Base-by-base conservation (phyloP, 2,329 filamentous ascomycete genomes). In the Colletotrichum horii region DNA sequence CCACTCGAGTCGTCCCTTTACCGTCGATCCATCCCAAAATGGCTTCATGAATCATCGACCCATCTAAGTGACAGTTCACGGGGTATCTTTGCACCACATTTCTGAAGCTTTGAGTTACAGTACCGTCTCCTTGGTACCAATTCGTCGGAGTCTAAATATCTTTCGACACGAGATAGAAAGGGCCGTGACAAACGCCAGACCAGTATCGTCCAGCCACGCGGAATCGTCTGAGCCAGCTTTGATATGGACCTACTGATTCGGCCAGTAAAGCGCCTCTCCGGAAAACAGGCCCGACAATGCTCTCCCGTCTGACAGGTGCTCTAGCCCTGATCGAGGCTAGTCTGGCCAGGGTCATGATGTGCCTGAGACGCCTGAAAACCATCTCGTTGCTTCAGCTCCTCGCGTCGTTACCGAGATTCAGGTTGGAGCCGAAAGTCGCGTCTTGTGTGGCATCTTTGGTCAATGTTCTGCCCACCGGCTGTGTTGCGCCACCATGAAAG, bases 271-370 rank as follows among this genome's bases (percentile, higher is more conserved):
- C 70, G 70, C 28, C 48, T 30, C 66, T 60, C 4, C 74, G 74
- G 74, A 74, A 65, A n/a, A 2, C 16, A 76, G 74, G 74, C 26
- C 74, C 74, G 74, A 28, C 22, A 24, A 55, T n/a, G 55, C 26
- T 30, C 24, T 38, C 15, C 19, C 65, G 34, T 70, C 70, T 69
- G 70, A 76, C 34, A 52, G 24, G n/a, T 15, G 22, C 14, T 28
- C 24, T 52, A 69, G 48, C 11, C 14, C 48, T 12, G 14, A 65
- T 70, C 2, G 11, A 32, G 58, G 28, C 70, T 76, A 70, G 74
- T 8, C 26, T 34, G 8, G 15, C 24, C n/a, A 16, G 30, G 52
- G 19, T 30, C 38, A 14, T 34, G 19, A n/a, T 66, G 62, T 22
- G 32, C 26, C 34, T 52, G 30, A 24, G 55, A 72, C 55, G 12